These are phyloP conservation scores for Fusarium napiforme DNA, from an alignment of 2,329 filamentous ascomycete genomes.

Conservation along the genomic window DNA sequence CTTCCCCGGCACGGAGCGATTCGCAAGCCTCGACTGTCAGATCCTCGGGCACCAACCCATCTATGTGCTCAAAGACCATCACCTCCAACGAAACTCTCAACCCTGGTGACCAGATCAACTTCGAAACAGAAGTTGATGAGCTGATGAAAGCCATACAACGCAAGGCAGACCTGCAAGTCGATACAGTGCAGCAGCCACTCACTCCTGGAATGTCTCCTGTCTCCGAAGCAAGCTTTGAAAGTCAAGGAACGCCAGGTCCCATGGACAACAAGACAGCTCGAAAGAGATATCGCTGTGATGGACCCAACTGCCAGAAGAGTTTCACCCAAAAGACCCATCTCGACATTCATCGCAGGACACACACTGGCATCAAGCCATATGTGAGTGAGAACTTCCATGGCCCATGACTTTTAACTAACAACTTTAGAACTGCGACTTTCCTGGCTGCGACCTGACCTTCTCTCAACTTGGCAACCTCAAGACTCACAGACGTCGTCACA, in stretches of 20 bases:
- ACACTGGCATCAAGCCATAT: slow-evolving; percentile 92
- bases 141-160: slow-evolving; percentile 90
- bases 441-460: slow-evolving; percentile 81
- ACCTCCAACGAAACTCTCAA: slow-evolving; percentile 59
- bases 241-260: slow-evolving; percentile 34
- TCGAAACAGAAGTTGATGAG: slow-evolving; percentile 85
- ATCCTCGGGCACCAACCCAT: slow-evolving; percentile 44
- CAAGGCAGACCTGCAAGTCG: slow-evolving; percentile 59
- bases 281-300: slow-evolving; percentile 79
- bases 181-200: slow-evolving; percentile 43
- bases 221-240: slow-evolving; percentile 37
- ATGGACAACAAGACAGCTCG: slow-evolving; percentile 45
- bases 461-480: slow-evolving; percentile 92
- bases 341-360: slow-evolving; percentile 86
- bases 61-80: slow-evolving; percentile 54
- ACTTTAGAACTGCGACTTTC: slow-evolving; percentile 73
- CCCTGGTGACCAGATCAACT: slow-evolving; percentile 66
- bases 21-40: slow-evolving; percentile 45
- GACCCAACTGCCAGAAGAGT: slow-evolving; percentile 79
- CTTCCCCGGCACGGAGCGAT: slow-evolving; percentile 49
- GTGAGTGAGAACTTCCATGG: slow-evolving; percentile 62
- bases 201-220: slow-evolving; percentile 43
- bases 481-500: slow-evolving; percentile 90
- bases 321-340: slow-evolving; percentile 95
- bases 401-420: slow-evolving; percentile 35